Evolutionary conservation across 2,329 filamentous ascomycete genomes (phyloP).

Genomic region (Clonostachys rhizophaga): DNA sequence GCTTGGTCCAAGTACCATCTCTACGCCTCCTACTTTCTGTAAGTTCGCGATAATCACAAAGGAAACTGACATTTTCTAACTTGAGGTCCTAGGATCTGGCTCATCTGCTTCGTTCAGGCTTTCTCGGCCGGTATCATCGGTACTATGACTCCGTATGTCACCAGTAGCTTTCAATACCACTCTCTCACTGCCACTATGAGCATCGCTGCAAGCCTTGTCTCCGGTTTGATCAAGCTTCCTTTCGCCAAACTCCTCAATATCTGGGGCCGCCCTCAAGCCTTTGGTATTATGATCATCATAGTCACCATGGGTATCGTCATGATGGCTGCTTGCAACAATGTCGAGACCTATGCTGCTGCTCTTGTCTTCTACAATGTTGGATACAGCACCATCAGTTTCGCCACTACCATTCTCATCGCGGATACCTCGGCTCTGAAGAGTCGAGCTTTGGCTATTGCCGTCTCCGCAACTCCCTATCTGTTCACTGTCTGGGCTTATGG

Average conservation of each 20-base stretch:
- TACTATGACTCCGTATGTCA: constrained; percentile 38
- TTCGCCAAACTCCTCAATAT: constrained; percentile 59
- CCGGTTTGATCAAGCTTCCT: constrained; percentile 56
- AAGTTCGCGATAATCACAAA: constrained; percentile 22
- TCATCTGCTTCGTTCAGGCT: constrained; percentile 45
- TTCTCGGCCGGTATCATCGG: constrained; percentile 35
- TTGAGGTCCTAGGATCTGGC: constrained; percentile 27
- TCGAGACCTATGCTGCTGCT: constrained; percentile 43
- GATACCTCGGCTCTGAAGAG: constrained; percentile 46
- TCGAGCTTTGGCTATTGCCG: constrained; percentile 28
- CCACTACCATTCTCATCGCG: constrained; percentile 60
- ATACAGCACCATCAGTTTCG: constrained; percentile 53
- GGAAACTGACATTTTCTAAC: constrained; percentile 3
- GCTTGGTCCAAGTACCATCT: constrained; percentile 34
- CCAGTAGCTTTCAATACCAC: constrained; percentile 45
- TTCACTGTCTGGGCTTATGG: constrained; percentile 37
- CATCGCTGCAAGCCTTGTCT: constrained; percentile 47
- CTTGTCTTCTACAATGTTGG: constrained; percentile 61
- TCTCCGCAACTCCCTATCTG: constrained; percentile 35
- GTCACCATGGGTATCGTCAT: constrained; percentile 48
- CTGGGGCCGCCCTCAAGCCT: constrained; percentile 58
- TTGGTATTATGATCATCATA: constrained; percentile 44
- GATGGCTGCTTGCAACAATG: constrained; percentile 50
- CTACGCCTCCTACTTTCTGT: constrained; percentile 35
- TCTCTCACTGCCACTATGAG: constrained; percentile 47